A percentile compares a stretch with the other conserved stretches of the same genome.
phyloP scores from a whole-genome alignment of 176 grass and related monocot species.

The Musa itinerans region DNA sequence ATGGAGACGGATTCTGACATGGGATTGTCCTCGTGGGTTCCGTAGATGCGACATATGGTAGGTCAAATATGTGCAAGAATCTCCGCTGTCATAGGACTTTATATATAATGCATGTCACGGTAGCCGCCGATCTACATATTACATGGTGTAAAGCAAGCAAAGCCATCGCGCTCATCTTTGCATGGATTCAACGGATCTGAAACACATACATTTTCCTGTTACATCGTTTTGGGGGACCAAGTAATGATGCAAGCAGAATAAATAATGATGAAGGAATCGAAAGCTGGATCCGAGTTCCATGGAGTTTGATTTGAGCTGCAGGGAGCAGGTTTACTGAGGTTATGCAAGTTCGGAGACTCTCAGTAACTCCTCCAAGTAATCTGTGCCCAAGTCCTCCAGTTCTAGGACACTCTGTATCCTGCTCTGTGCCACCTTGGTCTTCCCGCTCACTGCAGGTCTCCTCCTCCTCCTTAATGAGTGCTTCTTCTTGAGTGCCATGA shows the following conservation, averaged over 20 bases:
- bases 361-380: constrained; percentile 70
- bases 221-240: not conserved
- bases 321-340: not conserved
- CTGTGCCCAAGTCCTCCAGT: constrained; percentile 62
- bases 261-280: not conserved
- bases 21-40: no score
- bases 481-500: constrained; percentile 56
- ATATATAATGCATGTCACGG: no score
- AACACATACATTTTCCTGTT: not conserved
- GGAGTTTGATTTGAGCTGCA: no score
- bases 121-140: no score
- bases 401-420: constrained; percentile 35
- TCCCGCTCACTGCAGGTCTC: constrained; percentile 23
- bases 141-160: no score
- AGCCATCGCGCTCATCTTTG: not conserved
- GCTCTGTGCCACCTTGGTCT: not conserved
- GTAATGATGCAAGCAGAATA: not conserved
- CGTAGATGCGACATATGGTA: no score
- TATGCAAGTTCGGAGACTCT: constrained; percentile 32
- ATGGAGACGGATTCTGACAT: no score
- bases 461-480: constrained; percentile 49
- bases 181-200: not conserved
- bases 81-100: no score
- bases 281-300: not conserved
- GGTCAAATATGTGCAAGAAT: no score